Base-by-base conservation (phyloP, 495 filamentous ascomycete species). In the Immersiella caudata region DNA sequence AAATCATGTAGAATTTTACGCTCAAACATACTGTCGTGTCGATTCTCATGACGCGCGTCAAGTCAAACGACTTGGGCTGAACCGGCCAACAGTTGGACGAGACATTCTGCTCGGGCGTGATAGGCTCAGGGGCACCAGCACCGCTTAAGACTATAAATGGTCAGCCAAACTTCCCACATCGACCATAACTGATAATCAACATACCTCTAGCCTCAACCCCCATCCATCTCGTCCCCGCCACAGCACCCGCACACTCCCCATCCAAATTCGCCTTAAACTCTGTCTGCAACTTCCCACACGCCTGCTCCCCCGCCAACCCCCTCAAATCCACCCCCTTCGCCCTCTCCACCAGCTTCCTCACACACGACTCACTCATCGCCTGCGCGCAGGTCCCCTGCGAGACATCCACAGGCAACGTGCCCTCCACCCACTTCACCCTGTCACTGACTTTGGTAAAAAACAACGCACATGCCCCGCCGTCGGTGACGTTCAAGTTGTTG, bases 21-120 rank as follows among this genome's bases (percentile, higher is more conserved):
- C n/a, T n/a, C n/a, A n/a, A n/a, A n/a, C n/a, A n/a, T n/a, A n/a
- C n/a, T n/a, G n/a, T n/a, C n/a, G n/a, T n/a, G n/a, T n/a, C n/a
- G 22, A 57, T 57, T 16, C 18, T 22, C 54, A 57, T 24, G 8
- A 57, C 54, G 8, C 21, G 22, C 22, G 22, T 57, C 12, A 57
- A 8, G 11, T 25, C 22, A 24, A 12, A 57, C 54, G 22, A 24
- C 1, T 26, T 57, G 2, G 54, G 54, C 22, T 22, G 16, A 6
- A 57, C 54, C 22, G 54, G 54, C 54, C 54, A 57, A 14, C 54
- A 57, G 16, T 57, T 27, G 11, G 54, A 57, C 20, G 54, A 24
- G 21, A 24, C n/a, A 25, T 57, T 57, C 14, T 57, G 54, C 54
- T 24, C 54, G 18, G 54, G 22, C 20, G 25, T 57, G 12, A 57